Conservation (phyloP, 257 asterid genomes). For the Echites panduratus region DNA sequence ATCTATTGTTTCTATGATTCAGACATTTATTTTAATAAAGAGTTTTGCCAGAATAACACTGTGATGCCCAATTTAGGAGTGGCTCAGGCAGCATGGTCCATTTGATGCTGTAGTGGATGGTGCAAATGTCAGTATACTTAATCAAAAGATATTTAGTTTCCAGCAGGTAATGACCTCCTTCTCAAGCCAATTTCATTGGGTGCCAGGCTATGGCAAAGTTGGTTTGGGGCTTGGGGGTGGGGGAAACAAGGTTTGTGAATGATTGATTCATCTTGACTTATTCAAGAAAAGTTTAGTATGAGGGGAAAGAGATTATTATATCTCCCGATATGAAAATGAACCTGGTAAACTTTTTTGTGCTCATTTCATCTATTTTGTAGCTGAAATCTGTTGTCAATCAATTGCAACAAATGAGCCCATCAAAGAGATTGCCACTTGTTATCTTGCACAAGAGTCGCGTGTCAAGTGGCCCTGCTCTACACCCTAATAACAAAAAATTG, state of each 20-base stretch:
- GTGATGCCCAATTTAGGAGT: slow-evolving; percentile 52
- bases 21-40: slow-evolving; percentile 16
- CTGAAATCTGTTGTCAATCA: slow-evolving; percentile 54
- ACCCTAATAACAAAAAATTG: slow-evolving; percentile 65
- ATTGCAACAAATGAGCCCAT: slow-evolving; percentile 49
- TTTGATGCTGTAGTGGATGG: slow-evolving; percentile 90
- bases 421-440: slow-evolving; percentile 80
- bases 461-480: slow-evolving; percentile 68
- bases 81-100: slow-evolving; percentile 80
- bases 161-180: slow-evolving; percentile 38
- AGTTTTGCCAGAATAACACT: slow-evolving; percentile 26
- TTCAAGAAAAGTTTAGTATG: no score
- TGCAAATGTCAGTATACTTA: slow-evolving; percentile 67
- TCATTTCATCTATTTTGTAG: slow-evolving; percentile 27
- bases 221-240: not conserved
- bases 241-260: no score
- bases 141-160: slow-evolving; percentile 47
- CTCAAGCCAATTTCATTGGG: not conserved
- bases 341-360: slow-evolving; percentile 12
- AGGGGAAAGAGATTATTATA: not conserved
- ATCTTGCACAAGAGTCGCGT: slow-evolving; percentile 75
- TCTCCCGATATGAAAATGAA: not conserved
- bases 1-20: slow-evolving; percentile 13
- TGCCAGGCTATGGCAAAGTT: not conserved
- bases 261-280: no score